Base-by-base conservation (phyloP, 768 basidiomycete genomes). In the Mycena galericulata region DNA sequence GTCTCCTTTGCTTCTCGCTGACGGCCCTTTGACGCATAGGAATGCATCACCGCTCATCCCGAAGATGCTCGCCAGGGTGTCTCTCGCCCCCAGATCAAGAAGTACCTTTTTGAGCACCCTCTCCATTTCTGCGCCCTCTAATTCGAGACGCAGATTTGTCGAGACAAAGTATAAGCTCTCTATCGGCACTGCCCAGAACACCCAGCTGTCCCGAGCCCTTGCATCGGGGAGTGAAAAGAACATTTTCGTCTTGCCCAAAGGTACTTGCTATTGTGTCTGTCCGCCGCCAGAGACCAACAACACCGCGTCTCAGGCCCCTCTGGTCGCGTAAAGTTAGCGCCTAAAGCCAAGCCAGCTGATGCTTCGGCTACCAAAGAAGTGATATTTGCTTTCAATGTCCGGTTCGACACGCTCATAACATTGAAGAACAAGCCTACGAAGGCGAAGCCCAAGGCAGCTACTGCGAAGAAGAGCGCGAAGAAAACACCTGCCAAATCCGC, bases 1-100 rank as follows among this genome's bases (percentile, higher is more conserved):
- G 62, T 68, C 50, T 15, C 4, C 30, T 8, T 58, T 73, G 4
- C 8, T 66, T 73, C 70, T 68, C 29, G 66, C 62, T 36, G 34
- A 36, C 6, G 6, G 34, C 24, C 43, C 45, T 51, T 45, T 60
- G 56, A 65, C 67, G 41, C 70, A 72, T 81, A 96, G 95, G 95
- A 96, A 83, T 95, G 93, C 74, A 94, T 97, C 79, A 80, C 85
- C 68, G 85, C 82, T 61, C 81, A 90, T 79, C 87, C 86, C 9
- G 94, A 95, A 34, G 94, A 95, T 70, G 88, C 92, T 64, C 92
- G 95, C 65, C 78, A 78, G 64, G 96, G 95, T 73, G 96, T 97
- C 69, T 97, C 95, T 72, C 91, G 97, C 53, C 93, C 91, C 61
- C 88, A 91, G 75, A 96, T 98, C 84, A 98, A 98, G 90, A 97